A percentile compares a stretch with the other conserved stretches of the same genome.
Conservation (phyloP, 306 rosid species). For the Castanospermum australe region DNA sequence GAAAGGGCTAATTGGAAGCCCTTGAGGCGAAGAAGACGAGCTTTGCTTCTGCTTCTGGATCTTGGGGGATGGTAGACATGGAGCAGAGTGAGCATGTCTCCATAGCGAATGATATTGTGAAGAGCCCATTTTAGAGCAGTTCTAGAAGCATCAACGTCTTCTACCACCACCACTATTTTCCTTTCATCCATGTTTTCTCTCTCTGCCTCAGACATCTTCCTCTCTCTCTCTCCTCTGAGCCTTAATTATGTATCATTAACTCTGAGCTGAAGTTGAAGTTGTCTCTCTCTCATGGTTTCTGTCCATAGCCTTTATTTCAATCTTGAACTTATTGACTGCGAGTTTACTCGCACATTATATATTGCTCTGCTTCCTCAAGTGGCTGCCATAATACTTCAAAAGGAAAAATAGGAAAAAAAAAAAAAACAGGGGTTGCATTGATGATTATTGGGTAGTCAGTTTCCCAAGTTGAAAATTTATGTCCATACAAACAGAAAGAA, state of each 20-base stretch:
- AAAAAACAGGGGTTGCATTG: not conserved
- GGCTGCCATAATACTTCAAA: not conserved
- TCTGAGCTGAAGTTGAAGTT: not conserved
- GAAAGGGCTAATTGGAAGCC: conserved; percentile 85
- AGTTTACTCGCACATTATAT: conserved; percentile 15
- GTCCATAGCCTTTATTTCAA: not conserved
- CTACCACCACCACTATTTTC: conserved; percentile 82
- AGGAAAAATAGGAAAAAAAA: not conserved
- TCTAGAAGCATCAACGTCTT: conserved; percentile 84
- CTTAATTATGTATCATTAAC: conserved; percentile 3
- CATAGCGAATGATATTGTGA: conserved; percentile 62
- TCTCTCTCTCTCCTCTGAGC: conserved; percentile 4
- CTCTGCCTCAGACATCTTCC: not conserved
- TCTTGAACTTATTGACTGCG: conserved; percentile 4
- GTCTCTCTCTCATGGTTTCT: conserved; percentile 8
- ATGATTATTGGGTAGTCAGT: not conserved
- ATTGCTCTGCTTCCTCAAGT: not conserved
- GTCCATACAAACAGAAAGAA: not conserved
- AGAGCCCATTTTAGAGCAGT: conserved; percentile 87
- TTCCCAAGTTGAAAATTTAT: conserved; percentile 2
- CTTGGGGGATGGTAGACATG: conserved; percentile 61
- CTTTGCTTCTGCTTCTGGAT: conserved; percentile 58
- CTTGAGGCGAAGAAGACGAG: conserved; percentile 62
- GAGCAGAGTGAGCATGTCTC: conserved; percentile 78
- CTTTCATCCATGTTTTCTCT: conserved; percentile 57